Percentiles rank a stretch among this genome's conserved stretches.
These are phyloP conservation scores for Rhodocollybia butyracea DNA, from an alignment of 768 basidiomycete genomes.

Conservation along the genomic window DNA sequence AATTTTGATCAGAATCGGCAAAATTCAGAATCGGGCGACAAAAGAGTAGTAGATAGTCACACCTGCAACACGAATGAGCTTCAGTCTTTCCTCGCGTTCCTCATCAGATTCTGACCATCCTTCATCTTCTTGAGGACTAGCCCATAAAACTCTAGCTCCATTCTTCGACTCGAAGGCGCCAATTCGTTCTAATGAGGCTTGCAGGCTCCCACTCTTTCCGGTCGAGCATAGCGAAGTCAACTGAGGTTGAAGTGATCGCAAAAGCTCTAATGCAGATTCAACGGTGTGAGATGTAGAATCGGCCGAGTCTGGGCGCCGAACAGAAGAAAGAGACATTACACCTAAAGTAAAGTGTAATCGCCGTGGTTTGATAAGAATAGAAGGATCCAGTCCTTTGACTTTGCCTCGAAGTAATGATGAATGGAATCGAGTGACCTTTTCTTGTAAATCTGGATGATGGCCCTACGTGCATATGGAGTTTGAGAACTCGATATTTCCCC, in stretches of 20 bases:
- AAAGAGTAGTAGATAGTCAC: not conserved
- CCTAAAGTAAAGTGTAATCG: slow-evolving; percentile 75
- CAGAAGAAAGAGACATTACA: slow-evolving; percentile 54
- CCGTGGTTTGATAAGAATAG: slow-evolving; percentile 53
- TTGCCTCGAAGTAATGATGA: slow-evolving; percentile 37
- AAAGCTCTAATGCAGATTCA: slow-evolving; percentile 2
- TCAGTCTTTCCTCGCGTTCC: not conserved
- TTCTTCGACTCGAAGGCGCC: slow-evolving; percentile 6
- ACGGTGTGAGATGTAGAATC: not conserved
- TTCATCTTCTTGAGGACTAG: slow-evolving; percentile 2
- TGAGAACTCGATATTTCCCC: not conserved
- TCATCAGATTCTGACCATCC: slow-evolving; percentile 4
- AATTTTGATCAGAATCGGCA: too few relatives aligned
- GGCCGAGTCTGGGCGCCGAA: not conserved
- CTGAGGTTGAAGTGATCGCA: slow-evolving; percentile 5
- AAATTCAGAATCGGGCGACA: not conserved
- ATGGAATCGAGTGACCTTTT: slow-evolving; percentile 35
- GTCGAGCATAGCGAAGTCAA: not conserved
- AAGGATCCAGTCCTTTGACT: slow-evolving; percentile 53
- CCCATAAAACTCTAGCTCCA: slow-evolving; percentile 6
- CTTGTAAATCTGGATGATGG: slow-evolving; percentile 36
- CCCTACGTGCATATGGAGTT: slow-evolving; percentile 28
- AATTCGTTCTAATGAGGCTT: not conserved
- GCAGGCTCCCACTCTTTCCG: not conserved
- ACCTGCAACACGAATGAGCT: slow-evolving; percentile 1